phyloP scores from a whole-genome alignment of 2,329 filamentous ascomycete genomes.

The Paradendryphiella salina region DNA sequence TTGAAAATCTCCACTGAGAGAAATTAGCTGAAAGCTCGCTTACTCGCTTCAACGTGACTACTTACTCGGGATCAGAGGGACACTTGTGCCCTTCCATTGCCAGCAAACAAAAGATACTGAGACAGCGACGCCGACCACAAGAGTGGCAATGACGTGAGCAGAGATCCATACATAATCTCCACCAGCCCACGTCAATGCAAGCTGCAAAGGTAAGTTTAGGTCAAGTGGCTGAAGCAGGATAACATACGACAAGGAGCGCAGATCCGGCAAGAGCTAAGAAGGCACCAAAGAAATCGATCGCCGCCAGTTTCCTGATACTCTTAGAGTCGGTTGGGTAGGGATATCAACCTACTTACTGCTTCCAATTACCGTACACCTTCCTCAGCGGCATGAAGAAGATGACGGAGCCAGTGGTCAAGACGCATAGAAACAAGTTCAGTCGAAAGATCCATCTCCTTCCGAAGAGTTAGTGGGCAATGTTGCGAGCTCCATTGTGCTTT shows the following conservation, averaged over 20 bases:
- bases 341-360: slow-evolving; percentile 45
- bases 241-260: slow-evolving; percentile 60
- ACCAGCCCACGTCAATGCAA: slow-evolving; percentile 61
- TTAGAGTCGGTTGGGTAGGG: background rate
- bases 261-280: slow-evolving; percentile 57
- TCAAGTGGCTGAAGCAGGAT: background rate
- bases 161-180: slow-evolving; percentile 59
- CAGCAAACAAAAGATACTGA: slow-evolving; percentile 56
- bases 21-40: background rate
- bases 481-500: no score
- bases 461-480: background rate
- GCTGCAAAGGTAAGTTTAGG: slow-evolving; percentile 10
- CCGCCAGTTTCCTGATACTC: slow-evolving; percentile 19
- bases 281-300: slow-evolving; percentile 64
- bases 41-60: background rate
- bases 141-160: slow-evolving; percentile 55
- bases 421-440: slow-evolving; percentile 44
- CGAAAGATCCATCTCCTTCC: slow-evolving; percentile 28
- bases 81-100: slow-evolving; percentile 61
- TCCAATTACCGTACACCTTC: slow-evolving; percentile 54
- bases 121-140: slow-evolving; percentile 56
- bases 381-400: slow-evolving; percentile 47
- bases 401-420: slow-evolving; percentile 24
- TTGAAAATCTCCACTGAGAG: slow-evolving; percentile 23
- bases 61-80: slow-evolving; percentile 62